Evolutionary conservation across 78 protist genomes (phyloP).

Genomic region (Chrysochromulina parva): DNA sequence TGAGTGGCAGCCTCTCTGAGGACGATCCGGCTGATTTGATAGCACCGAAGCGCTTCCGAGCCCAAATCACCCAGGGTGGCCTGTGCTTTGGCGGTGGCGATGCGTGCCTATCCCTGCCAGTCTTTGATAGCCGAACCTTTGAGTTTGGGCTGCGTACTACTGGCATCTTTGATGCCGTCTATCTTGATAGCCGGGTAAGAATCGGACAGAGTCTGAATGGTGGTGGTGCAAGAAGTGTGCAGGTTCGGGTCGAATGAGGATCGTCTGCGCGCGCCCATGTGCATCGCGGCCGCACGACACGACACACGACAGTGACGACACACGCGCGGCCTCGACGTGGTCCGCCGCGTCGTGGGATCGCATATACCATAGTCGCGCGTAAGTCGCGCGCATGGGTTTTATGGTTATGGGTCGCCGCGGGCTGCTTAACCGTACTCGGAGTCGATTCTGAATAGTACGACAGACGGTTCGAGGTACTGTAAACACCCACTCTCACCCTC

Average conservation of each 20-base stretch:
- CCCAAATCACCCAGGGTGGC: neutral
- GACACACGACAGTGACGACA: too few species aligned
- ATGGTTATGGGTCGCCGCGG: too few species aligned
- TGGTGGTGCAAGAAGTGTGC: neutral
- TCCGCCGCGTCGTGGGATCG: too few species aligned
- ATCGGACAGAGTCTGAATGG: neutral
- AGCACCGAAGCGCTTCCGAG: neutral
- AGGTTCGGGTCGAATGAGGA: neutral
- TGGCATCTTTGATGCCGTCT: neutral
- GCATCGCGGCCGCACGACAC: too few species aligned
- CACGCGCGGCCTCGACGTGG: too few species aligned
- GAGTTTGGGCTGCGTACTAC: neutral
- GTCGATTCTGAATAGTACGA: too few species aligned
- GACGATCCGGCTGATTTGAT: neutral
- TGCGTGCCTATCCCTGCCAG: neutral
- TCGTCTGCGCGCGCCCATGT: too few species aligned
- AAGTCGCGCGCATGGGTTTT: too few species aligned
- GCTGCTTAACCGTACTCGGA: too few species aligned
- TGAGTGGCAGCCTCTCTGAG: neutral
- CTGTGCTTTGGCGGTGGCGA: neutral
- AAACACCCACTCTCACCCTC: too few species aligned
- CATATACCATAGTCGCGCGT: too few species aligned
- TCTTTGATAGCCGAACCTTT: neutral
- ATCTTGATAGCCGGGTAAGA: neutral
- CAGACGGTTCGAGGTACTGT: too few species aligned